Percentiles rank a stretch among this genome's conserved stretches.
Evolutionary conservation across 306 rosid species (phyloP).

Genomic region (Fagus sylvatica): DNA sequence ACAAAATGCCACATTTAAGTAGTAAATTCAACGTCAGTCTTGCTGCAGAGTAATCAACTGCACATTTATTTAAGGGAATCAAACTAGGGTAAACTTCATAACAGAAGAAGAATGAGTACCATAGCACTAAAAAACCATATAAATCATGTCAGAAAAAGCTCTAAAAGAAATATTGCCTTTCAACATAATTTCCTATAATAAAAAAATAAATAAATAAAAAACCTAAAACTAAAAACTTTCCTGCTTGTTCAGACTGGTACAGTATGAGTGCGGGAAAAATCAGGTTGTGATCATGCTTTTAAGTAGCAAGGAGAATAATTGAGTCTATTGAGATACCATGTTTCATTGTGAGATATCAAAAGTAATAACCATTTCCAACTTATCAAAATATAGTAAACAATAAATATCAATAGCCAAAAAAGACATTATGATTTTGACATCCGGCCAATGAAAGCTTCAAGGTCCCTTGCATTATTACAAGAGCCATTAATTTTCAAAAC

Average conservation of each 20-base stretch:
- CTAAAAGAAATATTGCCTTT: background rate
- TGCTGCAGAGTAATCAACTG: constrained; percentile 9
- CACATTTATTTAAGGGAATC: constrained; percentile 2
- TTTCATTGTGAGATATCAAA: background rate
- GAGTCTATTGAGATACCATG: background rate
- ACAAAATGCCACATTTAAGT: constrained; percentile 35
- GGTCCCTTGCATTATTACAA: background rate
- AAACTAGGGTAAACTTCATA: background rate
- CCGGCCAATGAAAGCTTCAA: background rate
- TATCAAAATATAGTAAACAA: background rate
- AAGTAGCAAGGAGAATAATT: background rate
- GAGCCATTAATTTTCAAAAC: background rate
- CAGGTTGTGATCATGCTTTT: background rate
- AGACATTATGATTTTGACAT: background rate
- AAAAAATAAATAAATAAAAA: no score
- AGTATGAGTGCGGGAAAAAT: background rate
- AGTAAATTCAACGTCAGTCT: constrained; percentile 34
- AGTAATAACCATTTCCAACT: background rate
- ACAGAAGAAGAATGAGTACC: background rate
- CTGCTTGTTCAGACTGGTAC: background rate
- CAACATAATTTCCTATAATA: background rate
- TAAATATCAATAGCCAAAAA: background rate
- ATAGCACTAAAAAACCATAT: background rate
- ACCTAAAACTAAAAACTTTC: background rate
- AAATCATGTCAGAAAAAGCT: background rate